phyloP scores from a whole-genome alignment of 2,329 filamentous ascomycete species.

The Hymenoscyphus occultus region DNA sequence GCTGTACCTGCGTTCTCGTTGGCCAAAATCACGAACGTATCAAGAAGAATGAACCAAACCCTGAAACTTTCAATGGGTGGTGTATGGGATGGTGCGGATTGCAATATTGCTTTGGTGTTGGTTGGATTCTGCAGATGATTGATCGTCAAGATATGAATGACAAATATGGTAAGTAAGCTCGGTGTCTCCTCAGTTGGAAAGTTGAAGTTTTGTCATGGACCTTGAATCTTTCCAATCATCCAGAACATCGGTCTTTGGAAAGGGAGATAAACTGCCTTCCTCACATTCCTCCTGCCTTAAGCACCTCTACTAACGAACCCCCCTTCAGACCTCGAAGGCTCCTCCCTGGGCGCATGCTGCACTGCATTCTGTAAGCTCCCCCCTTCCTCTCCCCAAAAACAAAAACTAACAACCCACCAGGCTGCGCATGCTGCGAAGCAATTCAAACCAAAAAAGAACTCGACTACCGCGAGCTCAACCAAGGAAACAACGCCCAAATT shows the following conservation, averaged over 20 bases:
- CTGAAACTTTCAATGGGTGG: conserved; percentile 11
- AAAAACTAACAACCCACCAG: no score
- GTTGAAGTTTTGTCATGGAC: no score
- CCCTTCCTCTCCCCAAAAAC: no score
- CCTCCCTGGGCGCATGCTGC: conserved; percentile 11
- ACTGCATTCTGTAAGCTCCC: conserved; percentile 1
- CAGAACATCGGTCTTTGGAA: no score
- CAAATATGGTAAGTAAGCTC: conserved; percentile 14
- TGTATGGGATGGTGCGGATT: conserved; percentile 13
- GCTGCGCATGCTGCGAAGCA: conserved; percentile 13
- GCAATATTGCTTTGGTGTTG: neutral
- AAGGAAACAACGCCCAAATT: no score
- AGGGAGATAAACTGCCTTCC: neutral
- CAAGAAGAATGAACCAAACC: neutral
- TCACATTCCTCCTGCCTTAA: neutral
- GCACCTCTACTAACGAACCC: neutral
- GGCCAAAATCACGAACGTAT: conserved; percentile 16
- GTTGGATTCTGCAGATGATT: conserved; percentile 14
- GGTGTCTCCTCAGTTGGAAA: no score
- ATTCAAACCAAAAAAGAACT: conserved; percentile 15
- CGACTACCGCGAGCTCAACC: conserved; percentile 4
- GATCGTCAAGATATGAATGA: conserved; percentile 11
- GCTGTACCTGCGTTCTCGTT: conserved; percentile 15
- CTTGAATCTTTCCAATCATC: no score
- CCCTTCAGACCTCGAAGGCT: conserved; percentile 13